Evolutionary conservation across 2,329 filamentous ascomycete genomes (phyloP).

Genomic region (Aspergillus aculeatinus): DNA sequence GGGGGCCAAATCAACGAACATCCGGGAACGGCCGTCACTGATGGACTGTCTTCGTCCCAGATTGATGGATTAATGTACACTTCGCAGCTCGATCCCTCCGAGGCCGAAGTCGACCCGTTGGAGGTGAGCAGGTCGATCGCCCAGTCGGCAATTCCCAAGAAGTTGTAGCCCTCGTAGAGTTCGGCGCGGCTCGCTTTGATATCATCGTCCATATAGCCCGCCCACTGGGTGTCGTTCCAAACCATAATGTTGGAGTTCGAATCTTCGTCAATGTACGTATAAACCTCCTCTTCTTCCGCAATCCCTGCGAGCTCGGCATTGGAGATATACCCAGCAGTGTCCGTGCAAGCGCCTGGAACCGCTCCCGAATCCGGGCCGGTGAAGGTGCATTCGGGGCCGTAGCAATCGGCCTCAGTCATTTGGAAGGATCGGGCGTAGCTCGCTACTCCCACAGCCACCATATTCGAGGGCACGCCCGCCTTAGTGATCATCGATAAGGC

Average conservation of each 20-base stretch:
- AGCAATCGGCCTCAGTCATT: slow-evolving; percentile 32
- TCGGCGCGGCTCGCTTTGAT: slow-evolving; percentile 1
- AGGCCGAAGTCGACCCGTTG: background rate
- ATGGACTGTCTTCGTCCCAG: background rate
- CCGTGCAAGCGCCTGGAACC: slow-evolving; percentile 28
- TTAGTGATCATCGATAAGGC: slow-evolving; percentile 32
- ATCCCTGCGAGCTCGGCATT: background rate
- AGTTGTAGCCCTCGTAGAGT: slow-evolving; percentile 6
- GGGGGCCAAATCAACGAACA: background rate
- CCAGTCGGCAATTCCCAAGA: background rate
- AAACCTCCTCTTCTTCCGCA: no score
- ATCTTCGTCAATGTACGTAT: no score
- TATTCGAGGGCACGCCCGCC: slow-evolving; percentile 17
- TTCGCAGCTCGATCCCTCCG: background rate
- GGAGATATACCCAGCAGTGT: background rate
- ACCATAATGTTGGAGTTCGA: slow-evolving; percentile 6
- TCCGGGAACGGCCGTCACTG: background rate
- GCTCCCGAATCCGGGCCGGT: slow-evolving; percentile 31
- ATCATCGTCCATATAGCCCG: slow-evolving; percentile 8
- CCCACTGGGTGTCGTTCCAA: slow-evolving; percentile 12
- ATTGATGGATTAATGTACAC: background rate
- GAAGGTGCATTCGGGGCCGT: slow-evolving; percentile 31
- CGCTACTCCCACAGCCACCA: slow-evolving; percentile 31
- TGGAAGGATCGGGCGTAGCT: slow-evolving; percentile 37
- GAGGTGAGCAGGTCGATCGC: background rate